Conservation (phyloP, 2,329 filamentous ascomycete species). For the Endocalyx cinctus region DNA sequence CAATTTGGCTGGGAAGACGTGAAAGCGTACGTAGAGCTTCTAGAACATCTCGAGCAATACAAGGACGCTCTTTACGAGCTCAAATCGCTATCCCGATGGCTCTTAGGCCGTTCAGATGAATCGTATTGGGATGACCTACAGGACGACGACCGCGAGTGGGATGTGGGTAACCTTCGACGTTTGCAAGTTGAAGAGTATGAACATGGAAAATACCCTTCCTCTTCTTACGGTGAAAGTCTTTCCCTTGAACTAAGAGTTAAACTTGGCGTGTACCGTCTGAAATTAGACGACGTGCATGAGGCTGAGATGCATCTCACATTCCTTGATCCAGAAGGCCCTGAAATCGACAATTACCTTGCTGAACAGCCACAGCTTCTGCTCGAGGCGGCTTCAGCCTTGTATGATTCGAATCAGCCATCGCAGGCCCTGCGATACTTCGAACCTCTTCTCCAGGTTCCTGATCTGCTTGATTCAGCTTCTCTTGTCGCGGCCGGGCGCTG, state of each 20-base stretch:
- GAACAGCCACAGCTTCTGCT: slow-evolving; percentile 77
- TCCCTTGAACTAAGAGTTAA: slow-evolving; percentile 81
- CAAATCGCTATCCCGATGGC: slow-evolving; percentile 73
- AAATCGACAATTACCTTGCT: slow-evolving; percentile 45
- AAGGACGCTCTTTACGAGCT: slow-evolving; percentile 63
- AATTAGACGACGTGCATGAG: slow-evolving; percentile 63
- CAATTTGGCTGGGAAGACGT: slow-evolving; percentile 72
- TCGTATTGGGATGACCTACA: slow-evolving; percentile 68
- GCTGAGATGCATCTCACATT: slow-evolving; percentile 67
- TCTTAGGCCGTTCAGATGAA: slow-evolving; percentile 71
- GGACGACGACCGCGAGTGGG: slow-evolving; percentile 86
- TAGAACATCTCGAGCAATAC: slow-evolving; percentile 60
- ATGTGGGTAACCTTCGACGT: slow-evolving; percentile 67
- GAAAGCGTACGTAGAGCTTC: slow-evolving; percentile 79
- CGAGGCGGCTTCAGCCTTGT: slow-evolving; percentile 53
- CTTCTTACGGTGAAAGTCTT: slow-evolving; percentile 66
- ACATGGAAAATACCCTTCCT: slow-evolving; percentile 44
- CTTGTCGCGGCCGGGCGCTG: slow-evolving; percentile 60
- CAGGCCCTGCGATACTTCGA: slow-evolving; percentile 54
- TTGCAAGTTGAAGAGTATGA: slow-evolving; percentile 56
- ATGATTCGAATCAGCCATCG: slow-evolving; percentile 28
- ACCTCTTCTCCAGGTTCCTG: slow-evolving; percentile 44
- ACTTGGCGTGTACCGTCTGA: slow-evolving; percentile 77
- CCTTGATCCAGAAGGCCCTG: slow-evolving; percentile 59
- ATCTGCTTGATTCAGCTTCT: slow-evolving; percentile 46